Percentiles rank a stretch among this genome's conserved stretches.
Conservation (phyloP, 768 basidiomycete species). For the Macrolepiota fuliginosa region DNA sequence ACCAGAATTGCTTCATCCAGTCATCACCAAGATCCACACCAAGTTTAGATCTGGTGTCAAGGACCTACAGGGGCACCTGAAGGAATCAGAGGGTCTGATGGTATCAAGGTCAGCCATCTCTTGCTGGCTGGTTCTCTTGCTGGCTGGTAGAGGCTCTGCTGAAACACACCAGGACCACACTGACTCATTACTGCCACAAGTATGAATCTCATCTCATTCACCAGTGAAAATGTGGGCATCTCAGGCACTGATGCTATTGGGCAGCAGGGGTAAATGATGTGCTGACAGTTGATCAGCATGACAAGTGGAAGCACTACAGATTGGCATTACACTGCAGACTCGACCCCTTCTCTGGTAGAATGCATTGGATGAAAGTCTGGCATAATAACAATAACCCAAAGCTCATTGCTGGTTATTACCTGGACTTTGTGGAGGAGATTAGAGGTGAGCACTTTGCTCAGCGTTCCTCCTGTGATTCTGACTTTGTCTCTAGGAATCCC, state of each 20-base stretch:
- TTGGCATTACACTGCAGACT: slow-evolving; percentile 30
- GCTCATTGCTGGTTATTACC: slow-evolving; percentile 32
- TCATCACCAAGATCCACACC: no score
- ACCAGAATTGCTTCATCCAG: no score
- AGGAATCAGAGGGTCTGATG: no score
- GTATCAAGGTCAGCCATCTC: no score
- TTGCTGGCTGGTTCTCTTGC: no score
- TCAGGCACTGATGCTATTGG: slow-evolving; percentile 30
- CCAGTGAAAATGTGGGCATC: slow-evolving; percentile 13
- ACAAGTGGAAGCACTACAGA: slow-evolving; percentile 42
- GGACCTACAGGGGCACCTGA: no score
- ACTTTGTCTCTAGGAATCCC: slow-evolving; percentile 28
- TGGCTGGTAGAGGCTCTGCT: no score
- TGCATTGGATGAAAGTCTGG: slow-evolving; percentile 40
- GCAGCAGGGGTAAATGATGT: slow-evolving; percentile 41
- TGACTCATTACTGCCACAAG: not conserved
- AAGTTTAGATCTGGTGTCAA: no score
- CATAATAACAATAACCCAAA: slow-evolving; percentile 37
- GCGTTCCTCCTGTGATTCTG: not conserved
- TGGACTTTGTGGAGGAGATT: slow-evolving; percentile 24
- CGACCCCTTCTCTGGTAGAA: slow-evolving; percentile 32
- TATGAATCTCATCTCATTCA: slow-evolving; percentile 19
- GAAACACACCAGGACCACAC: not conserved
- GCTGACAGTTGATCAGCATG: slow-evolving; percentile 40
- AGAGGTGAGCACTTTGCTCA: not conserved